Conservation (phyloP, 345 rosid species). For the Gynandropsis gynandra region DNA sequence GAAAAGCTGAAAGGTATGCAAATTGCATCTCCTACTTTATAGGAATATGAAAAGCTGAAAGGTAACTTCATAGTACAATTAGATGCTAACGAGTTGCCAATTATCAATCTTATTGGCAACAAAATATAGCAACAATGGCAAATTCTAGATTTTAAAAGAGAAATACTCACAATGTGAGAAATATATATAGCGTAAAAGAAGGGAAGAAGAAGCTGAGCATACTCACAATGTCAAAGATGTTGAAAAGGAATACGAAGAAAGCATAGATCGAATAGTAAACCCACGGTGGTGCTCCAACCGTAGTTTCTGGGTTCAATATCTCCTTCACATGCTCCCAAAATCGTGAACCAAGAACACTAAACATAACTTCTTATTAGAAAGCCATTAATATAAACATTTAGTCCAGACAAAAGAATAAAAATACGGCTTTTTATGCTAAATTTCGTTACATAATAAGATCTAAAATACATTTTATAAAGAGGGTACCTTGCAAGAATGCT, state of each 20-base stretch:
- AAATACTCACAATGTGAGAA: no score
- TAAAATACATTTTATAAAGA: not conserved
- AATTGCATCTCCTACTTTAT: no score
- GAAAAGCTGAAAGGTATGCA: no score
- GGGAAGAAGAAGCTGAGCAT: conserved; percentile 7
- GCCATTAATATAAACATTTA: conserved; percentile 3
- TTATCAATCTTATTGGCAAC: no score
- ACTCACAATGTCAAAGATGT: conserved; percentile 95
- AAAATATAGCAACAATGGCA: no score
- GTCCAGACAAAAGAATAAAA: conserved; percentile 8
- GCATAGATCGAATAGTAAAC: conserved; percentile 86
- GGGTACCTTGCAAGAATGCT: conserved; percentile 84
- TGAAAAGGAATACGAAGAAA: conserved; percentile 81
- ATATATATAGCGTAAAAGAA: not conserved
- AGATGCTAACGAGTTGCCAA: no score
- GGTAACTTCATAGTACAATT: no score
- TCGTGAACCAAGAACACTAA: conserved; percentile 68
- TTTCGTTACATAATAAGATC: no score
- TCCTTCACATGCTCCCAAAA: conserved; percentile 76
- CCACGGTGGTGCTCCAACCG: conserved; percentile 85
- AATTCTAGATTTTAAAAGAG: no score
- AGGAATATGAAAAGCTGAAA: no score
- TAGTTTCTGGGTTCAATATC: conserved; percentile 77
- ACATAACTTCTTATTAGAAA: conserved; percentile 31
- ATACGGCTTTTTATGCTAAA: not conserved